These are phyloP conservation scores for Colletotrichum chlorophyti DNA, from an alignment of 2,329 filamentous ascomycete species.

Conservation along the genomic window DNA sequence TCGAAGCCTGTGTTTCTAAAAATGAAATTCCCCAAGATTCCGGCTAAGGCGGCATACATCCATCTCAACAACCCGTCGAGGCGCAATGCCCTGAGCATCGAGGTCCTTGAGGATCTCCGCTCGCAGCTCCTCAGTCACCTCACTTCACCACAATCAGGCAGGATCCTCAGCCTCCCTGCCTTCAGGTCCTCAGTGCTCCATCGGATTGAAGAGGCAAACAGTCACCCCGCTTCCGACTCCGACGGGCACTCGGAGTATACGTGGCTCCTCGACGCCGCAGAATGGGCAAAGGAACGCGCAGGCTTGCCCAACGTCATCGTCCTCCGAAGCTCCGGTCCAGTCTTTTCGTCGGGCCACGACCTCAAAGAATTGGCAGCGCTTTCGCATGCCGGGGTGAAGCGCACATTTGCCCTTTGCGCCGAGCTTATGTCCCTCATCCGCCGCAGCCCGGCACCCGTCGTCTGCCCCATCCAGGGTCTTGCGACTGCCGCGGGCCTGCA, in stretches of 20 bases:
- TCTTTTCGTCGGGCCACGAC: slow-evolving; percentile 42
- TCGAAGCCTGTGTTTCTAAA: background rate
- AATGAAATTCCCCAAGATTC: slow-evolving; percentile 34
- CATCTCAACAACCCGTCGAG: slow-evolving; percentile 32
- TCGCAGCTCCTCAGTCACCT: slow-evolving; percentile 34
- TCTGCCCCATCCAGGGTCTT: slow-evolving; percentile 39
- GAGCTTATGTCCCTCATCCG: slow-evolving; percentile 41
- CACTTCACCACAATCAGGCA: slow-evolving; percentile 31
- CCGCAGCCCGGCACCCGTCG: slow-evolving; percentile 37
- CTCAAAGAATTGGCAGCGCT: slow-evolving; percentile 34
- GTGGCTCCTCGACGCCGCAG: slow-evolving; percentile 36
- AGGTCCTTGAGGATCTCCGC: slow-evolving; percentile 33
- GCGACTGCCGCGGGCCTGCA: slow-evolving; percentile 41
- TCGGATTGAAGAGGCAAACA: slow-evolving; percentile 23
- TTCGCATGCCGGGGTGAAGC: slow-evolving; percentile 13
- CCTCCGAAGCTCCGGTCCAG: slow-evolving; percentile 36
- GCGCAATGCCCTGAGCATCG: slow-evolving; percentile 36
- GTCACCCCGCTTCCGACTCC: background rate
- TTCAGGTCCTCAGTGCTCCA: slow-evolving; percentile 33
- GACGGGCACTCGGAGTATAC: slow-evolving; percentile 6
- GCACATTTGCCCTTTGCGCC: slow-evolving; percentile 38
- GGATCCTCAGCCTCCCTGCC: slow-evolving; percentile 35
- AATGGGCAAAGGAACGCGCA: slow-evolving; percentile 33
- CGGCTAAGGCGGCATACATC: slow-evolving; percentile 35
- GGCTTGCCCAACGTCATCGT: slow-evolving; percentile 39